phyloP scores from a whole-genome alignment of 2,329 filamentous ascomycete species.

The Beauveria asiatica region DNA sequence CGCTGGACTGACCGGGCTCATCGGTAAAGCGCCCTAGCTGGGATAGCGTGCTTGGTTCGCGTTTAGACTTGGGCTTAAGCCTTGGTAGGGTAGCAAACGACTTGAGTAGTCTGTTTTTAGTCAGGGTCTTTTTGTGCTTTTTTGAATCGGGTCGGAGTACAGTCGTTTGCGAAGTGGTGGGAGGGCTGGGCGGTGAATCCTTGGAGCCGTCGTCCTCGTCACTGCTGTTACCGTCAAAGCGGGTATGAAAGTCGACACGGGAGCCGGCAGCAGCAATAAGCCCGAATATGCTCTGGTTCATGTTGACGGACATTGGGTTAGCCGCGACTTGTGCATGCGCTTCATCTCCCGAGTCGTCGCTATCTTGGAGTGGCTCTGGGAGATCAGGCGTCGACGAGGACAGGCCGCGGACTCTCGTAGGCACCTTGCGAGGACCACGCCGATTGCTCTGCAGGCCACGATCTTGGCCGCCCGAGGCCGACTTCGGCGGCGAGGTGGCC shows the following conservation, averaged over 20 bases:
- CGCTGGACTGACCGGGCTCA: conserved; percentile 21
- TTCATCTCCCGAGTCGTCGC: conserved; percentile 41
- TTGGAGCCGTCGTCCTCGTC: conserved; percentile 61
- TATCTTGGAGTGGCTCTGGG: conserved; percentile 44
- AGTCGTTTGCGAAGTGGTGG: conserved; percentile 33
- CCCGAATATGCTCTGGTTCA: conserved; percentile 92
- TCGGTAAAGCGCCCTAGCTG: conserved; percentile 23
- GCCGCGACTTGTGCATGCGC: conserved; percentile 32
- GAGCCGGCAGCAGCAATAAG: conserved; percentile 85
- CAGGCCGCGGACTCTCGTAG: conserved; percentile 30
- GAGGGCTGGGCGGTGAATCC: conserved; percentile 36
- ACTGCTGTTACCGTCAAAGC: conserved; percentile 71
- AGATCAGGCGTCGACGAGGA: conserved; percentile 34
- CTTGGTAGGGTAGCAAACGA: conserved; percentile 54
- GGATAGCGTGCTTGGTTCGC: conserved; percentile 32
- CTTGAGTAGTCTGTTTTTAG: conserved; percentile 56
- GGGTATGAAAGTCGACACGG: conserved; percentile 69
- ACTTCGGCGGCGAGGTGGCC: conserved; percentile 10
- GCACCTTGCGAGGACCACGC: conserved; percentile 35
- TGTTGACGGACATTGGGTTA: conserved; percentile 53
- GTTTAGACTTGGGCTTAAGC: conserved; percentile 34
- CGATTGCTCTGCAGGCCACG: conserved; percentile 30
- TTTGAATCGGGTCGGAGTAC: conserved; percentile 28
- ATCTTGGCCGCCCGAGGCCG: conserved; percentile 20
- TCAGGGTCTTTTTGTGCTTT: conserved; percentile 50